Percentiles rank a stretch among this genome's conserved stretches.
Evolutionary conservation across 2,329 filamentous ascomycete genomes (phyloP).

Genomic region (Ceratocystiopsis sp.): DNA sequence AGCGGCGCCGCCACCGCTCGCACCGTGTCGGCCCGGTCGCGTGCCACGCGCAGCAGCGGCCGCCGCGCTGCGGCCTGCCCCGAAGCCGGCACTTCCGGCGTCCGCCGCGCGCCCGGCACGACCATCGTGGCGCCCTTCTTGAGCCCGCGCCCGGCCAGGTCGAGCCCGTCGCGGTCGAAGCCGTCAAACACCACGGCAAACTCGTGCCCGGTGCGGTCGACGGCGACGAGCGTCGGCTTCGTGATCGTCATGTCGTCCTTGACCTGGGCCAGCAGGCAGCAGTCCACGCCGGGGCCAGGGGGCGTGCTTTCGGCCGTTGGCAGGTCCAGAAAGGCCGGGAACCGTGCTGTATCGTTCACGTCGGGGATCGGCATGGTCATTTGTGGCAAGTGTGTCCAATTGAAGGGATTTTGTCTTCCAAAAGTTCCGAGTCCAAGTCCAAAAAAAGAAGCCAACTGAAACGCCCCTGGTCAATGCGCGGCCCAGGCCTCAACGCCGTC

Average conservation of each 20-base stretch:
- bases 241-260: slow-evolving; percentile 31
- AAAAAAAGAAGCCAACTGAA: not conserved
- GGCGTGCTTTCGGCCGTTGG: slow-evolving; percentile 10
- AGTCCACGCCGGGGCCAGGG: slow-evolving; percentile 6
- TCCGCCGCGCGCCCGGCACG: slow-evolving; percentile 18
- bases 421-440: no score
- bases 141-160: slow-evolving; percentile 17
- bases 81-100: not conserved
- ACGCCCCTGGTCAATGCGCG: not conserved
- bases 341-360: slow-evolving; percentile 16
- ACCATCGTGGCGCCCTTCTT: slow-evolving; percentile 23
- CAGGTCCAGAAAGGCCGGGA: slow-evolving; percentile 19
- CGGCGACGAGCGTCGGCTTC: slow-evolving; percentile 29
- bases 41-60: slow-evolving; percentile 21
- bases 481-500: no score
- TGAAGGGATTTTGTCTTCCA: no score
- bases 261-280: slow-evolving; percentile 26
- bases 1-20: slow-evolving; percentile 18
- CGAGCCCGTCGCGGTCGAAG: slow-evolving; percentile 17
- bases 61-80: slow-evolving; percentile 18
- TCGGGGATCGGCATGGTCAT: slow-evolving; percentile 13
- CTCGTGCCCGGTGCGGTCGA: slow-evolving; percentile 20
- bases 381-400: not conserved
- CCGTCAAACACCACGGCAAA: slow-evolving; percentile 31
- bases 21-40: slow-evolving; percentile 17